phyloP scores from a whole-genome alignment of 176 grass and related monocot species.

The Avena insularis region DNA sequence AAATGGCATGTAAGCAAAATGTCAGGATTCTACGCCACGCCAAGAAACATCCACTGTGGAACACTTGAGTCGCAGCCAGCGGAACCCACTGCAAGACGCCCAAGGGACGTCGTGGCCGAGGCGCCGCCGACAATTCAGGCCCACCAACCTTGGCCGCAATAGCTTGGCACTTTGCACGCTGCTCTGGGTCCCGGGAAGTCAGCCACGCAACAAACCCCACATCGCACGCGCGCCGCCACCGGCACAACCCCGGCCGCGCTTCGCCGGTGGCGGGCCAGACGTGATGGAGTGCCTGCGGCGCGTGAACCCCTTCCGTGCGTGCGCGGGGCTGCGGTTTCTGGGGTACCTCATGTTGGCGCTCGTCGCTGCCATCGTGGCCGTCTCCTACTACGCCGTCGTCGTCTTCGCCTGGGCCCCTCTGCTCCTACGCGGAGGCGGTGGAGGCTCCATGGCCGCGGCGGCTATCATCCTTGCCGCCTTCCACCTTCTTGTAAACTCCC shows the following conservation, averaged over 20 bases:
- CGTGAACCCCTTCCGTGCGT: slow-evolving; percentile 73
- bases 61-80: no score
- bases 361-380: slow-evolving; percentile 60
- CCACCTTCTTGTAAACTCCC: slow-evolving; percentile 65
- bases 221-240: slow-evolving; percentile 26
- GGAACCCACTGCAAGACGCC: no score
- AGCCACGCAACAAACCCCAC: neutral
- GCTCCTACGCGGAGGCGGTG: slow-evolving; percentile 37
- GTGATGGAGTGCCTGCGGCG: slow-evolving; percentile 62
- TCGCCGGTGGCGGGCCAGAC: neutral
- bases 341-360: slow-evolving; percentile 81
- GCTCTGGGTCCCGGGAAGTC: neutral
- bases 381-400: slow-evolving; percentile 88
- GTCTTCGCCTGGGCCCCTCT: slow-evolving; percentile 70
- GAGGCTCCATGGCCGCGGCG: slow-evolving; percentile 40
- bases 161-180: neutral
- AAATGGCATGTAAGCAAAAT: no score
- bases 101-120: neutral
- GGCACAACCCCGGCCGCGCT: neutral
- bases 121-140: neutral
- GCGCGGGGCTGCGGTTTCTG: slow-evolving; percentile 56
- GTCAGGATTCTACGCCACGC: no score
- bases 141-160: neutral
- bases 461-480: slow-evolving; percentile 57
- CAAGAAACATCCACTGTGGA: no score